Base-by-base conservation (phyloP, 2,329 filamentous ascomycete genomes). In the Didymella arachidicola region DNA sequence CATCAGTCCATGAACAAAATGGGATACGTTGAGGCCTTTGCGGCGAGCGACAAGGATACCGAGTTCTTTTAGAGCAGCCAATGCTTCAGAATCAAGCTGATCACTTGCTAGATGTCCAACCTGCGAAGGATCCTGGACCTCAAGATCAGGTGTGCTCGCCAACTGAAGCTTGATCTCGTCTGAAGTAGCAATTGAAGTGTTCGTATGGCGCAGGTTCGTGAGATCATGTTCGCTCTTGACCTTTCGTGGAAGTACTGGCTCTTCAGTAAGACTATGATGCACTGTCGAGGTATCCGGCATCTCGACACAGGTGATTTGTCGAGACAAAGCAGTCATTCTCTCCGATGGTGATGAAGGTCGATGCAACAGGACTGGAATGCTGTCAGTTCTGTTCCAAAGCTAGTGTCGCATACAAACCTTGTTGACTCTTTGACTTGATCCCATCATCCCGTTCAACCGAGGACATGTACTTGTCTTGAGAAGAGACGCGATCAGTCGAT, bases 261-360 rank as follows among this genome's bases (percentile, higher is more conserved):
- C 51, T 29, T 53, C 46, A 2, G 58, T 54, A 1, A 48, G 29
- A 2, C 43, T 73, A 12, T 73, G 75, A 16, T 73, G 74, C 2
- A 73, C 77, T 10, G 78, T 67, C 10, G 67, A 67, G 3, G 79
- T 56, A 10, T 71, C 64, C 25, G 69, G 56, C 30, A 65, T 52
- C 43, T 65, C 70, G 3, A 54, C 71, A 36, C 60, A 63, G 3
- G 70, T 71, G 14, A 81, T 66, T n/a, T 73, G 73, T 54, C 70
- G 68, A 5, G 79, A 81, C 11, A 80, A 63, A 39, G 69, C 70
- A 25, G 65, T 65, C 77, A 80, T 80, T 41, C 72, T 71, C 14
- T 63, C 65, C 2, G 78, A 79, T 3, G 78, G 78, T 7, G 78
- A 80, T 6, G 59, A 55, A 4, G 71, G 65, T 41, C 73, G 71